Evolutionary conservation across 2,329 filamentous ascomycete genomes (phyloP).

Genomic region (Cercospora zeina): DNA sequence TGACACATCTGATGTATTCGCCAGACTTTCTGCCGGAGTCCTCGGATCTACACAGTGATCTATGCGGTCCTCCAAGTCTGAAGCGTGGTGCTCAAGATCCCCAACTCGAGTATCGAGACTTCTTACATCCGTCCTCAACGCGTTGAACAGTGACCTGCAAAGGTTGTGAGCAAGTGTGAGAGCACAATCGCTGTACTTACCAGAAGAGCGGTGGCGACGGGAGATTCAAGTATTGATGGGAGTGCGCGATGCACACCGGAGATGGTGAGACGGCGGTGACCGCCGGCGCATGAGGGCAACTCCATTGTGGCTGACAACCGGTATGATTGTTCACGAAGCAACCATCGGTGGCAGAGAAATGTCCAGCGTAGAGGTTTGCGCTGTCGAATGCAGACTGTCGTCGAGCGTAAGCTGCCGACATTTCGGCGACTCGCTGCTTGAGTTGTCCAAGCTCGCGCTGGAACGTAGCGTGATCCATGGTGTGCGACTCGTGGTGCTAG

Average conservation of each 20-base stretch:
- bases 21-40: conserved; percentile 27
- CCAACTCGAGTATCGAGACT: conserved; percentile 24
- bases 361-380: conserved; percentile 20
- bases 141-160: conserved; percentile 27
- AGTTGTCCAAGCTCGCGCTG: conserved; percentile 31
- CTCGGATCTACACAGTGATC: conserved; percentile 17
- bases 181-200: conserved; percentile 14
- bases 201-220: conserved; percentile 31
- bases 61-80: conserved; percentile 31
- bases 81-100: conserved; percentile 28
- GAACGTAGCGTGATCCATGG: conserved; percentile 35
- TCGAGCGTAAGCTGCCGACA: conserved; percentile 25
- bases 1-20: background rate
- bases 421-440: conserved; percentile 30
- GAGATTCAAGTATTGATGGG: conserved; percentile 17
- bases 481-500: background rate
- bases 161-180: background rate
- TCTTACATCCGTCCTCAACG: conserved; percentile 28
- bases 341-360: conserved; percentile 21
- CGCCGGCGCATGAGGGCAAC: background rate
- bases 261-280: conserved; percentile 3
- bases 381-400: conserved; percentile 5
- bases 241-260: background rate
- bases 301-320: background rate
- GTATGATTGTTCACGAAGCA: conserved; percentile 11